Base-by-base conservation (phyloP, 2,329 filamentous ascomycete species). In the Penicillium sp. region DNA sequence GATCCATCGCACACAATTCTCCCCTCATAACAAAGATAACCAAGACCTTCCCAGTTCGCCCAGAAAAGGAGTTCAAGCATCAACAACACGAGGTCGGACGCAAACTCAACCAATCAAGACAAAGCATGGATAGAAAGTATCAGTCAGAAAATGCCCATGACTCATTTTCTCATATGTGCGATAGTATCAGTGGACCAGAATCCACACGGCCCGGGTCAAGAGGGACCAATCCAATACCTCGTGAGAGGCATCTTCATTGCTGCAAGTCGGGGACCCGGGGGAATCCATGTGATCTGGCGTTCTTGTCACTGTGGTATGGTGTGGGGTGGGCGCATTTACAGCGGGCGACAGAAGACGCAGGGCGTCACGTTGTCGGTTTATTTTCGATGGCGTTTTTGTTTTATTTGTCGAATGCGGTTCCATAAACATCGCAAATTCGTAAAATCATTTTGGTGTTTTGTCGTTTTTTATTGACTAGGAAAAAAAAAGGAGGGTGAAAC, bases 201-300 rank as follows among this genome's bases (percentile, higher is more conserved):
- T 62, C 64, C 61, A 62, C 60, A 68, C 66, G 69, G 70, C 61
- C 64, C 64, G 69, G 73, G 69, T 65, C 57, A 62, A 58, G 59
- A 60, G 51, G 65, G 73, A 75, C 73, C 73, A 76, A 74, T 76
- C 73, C 71, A 57, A 71, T 69, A 61, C 55, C 53, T n/a, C n/a
- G n/a, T 55, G 28, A 22, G 47, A 44, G 56, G 51, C 56, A 69
- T 69, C 64, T 74, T 76, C 73, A 75, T 76, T 76, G 74, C 69
- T 76, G 58, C 74, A 70, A 76, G 74, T 74, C 74, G 60, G 60
- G 58, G 61, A 70, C 72, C 69, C 69, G 67, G 61, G 49, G 25
- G 55, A 38, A 37, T 61, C 66, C 69, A 64, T 67, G 65, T 65
- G 66, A 61, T 61, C 63, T 60, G 66, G 67, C 62, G 65, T 64